Conservation (phyloP, 768 basidiomycete species). For the Tricholoma sp. region DNA sequence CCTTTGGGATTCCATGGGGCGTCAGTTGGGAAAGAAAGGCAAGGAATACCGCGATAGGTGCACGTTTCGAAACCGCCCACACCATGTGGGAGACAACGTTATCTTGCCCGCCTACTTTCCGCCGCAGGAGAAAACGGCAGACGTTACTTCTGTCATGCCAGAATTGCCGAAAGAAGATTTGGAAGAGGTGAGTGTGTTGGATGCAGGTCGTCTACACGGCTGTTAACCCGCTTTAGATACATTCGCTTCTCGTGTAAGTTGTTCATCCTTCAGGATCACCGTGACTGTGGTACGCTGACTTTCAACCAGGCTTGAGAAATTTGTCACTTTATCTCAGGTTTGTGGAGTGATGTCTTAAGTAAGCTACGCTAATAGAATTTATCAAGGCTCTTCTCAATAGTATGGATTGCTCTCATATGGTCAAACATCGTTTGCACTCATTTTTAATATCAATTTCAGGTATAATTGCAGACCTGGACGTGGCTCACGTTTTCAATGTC, state of each 20-base stretch:
- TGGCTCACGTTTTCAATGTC: slow-evolving; percentile 34
- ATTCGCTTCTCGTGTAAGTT: slow-evolving; percentile 49
- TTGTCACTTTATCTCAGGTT: slow-evolving; percentile 35
- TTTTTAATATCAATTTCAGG: slow-evolving; percentile 22
- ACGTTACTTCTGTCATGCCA: background rate
- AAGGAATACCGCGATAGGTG: slow-evolving; percentile 2
- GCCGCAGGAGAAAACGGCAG: background rate
- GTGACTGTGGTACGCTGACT: slow-evolving; percentile 1
- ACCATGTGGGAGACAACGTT: background rate
- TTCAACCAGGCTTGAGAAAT: slow-evolving; percentile 36
- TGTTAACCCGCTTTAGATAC: slow-evolving; percentile 33
- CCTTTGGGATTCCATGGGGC: slow-evolving; percentile 34
- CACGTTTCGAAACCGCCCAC: background rate
- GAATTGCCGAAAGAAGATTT: background rate
- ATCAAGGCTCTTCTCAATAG: slow-evolving; percentile 9
- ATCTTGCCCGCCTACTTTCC: background rate
- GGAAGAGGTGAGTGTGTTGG: background rate
- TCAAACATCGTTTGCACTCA: background rate
- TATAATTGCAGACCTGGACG: slow-evolving; percentile 45
- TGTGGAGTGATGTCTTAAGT: slow-evolving; percentile 4
- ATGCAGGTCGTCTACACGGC: background rate
- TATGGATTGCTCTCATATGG: background rate
- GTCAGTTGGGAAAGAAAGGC: slow-evolving; percentile 32
- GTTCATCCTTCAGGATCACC: slow-evolving; percentile 1
- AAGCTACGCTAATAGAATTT: slow-evolving; percentile 14